These are phyloP conservation scores for Medicago arabica DNA, from an alignment of 306 rosid species.

Conservation along the genomic window DNA sequence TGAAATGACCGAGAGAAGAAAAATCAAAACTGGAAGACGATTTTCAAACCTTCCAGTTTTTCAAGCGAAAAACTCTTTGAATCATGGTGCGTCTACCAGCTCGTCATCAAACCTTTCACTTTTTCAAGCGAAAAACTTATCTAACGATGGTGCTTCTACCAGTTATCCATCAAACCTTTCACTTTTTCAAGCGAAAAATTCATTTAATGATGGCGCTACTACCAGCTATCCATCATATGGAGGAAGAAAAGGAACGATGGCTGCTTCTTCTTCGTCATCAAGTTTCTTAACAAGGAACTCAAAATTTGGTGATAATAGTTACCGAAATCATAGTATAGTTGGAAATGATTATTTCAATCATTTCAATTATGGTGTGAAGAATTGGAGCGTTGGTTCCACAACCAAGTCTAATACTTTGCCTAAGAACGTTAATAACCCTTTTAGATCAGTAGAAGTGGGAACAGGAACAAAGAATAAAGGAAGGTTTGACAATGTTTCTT, in stretches of 20 bases:
- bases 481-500: neutral
- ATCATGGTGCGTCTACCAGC: neutral
- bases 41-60: too few relatives aligned
- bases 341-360: neutral
- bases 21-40: too few relatives aligned
- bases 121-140: neutral
- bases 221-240: too few relatives aligned
- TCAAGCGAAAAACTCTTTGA: neutral
- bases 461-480: neutral
- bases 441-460: conserved; percentile 6
- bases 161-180: too few relatives aligned
- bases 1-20: too few relatives aligned
- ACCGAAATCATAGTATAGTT: conserved; percentile 17
- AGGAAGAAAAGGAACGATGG: too few relatives aligned
- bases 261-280: neutral
- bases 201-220: too few relatives aligned
- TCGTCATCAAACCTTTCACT: too few relatives aligned
- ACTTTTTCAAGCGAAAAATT: too few relatives aligned
- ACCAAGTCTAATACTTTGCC: neutral
- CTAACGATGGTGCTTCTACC: neutral
- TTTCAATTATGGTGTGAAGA: neutral
- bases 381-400: neutral
- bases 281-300: neutral
- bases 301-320: neutral
- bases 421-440: neutral